Evolutionary conservation across 176 grass and related monocot genomes (phyloP), one percentile per base, ranked within the genome.

Genomic region (Oryza punctata): DNA sequence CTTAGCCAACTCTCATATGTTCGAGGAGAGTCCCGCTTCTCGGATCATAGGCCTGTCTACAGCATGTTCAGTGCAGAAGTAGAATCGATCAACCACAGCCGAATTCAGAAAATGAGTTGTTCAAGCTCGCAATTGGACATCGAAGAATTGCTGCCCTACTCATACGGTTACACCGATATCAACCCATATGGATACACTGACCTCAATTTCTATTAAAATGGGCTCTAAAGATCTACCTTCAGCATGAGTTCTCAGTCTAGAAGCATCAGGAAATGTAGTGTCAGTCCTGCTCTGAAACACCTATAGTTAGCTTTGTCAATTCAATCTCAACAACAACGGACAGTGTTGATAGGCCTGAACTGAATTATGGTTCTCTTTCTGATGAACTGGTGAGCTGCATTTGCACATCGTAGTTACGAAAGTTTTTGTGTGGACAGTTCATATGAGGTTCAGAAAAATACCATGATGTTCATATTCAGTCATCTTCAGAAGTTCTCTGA

Each of bases 41-140:
- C 92, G 0, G 95, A 97, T 75, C 95, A 97, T 61, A 92, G 94
- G 66, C 94, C 94, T 44, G 92, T 97, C 30, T 94, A 88, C 81
- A 97, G 95, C 63, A 87, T 94, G 76, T 97, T 97, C 81, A 83
- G 78, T 70, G 90, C 95, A 81, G 90, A 97, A 59, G 88, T 97
- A 25, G 95, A 97, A 69, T 97, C 95, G 5, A 97, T 94, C 85
- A 97, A 97, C 76, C 95, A 92, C 76, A 89, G 81, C 86, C 70
- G 86, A 72, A 97, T 97, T 47, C 92, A 97, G 81, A 97, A 97
- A 73, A 92, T 91, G 92, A 92, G 82, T 83, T 90, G 81, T 60
- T 89, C 92, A 59, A 83, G 92, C 86, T 92, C 95, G 9, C 92
- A 89, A 67, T 63, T 97, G 65, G 84, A 94, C 73, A 97, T 97